Base-by-base conservation (phyloP, 768 basidiomycete genomes). In the Fistulinella prunicolor region DNA sequence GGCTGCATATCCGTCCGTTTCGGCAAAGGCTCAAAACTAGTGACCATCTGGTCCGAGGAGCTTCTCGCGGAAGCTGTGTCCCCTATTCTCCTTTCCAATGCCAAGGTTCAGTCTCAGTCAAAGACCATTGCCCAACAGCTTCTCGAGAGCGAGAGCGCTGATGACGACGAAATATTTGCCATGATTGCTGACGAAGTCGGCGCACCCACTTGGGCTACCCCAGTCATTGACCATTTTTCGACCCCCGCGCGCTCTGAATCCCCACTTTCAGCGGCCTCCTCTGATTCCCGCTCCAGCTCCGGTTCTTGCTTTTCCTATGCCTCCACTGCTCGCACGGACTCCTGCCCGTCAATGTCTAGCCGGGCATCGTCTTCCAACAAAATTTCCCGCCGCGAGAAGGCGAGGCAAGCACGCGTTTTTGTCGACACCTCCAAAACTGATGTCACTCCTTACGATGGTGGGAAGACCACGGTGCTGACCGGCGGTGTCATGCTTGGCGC, bases 401-500 rank as follows among this genome's bases (percentile, higher is more conserved):
- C 80, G 9, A 77, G 83, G 53, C 83, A 84, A 63, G 78, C 78
- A 20, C 81, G 80, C 53, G 85, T 90, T 56, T 89, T 77, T 61
- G 67, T 91, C 46, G 89, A 91, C 66, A 79, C 74, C 19, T 69
- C 82, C 60, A 90, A 83, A 74, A 89, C 69, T 45, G 85, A 86
- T 38, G 85, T 90, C 53, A 90, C 88, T 39, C 85, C 86, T 59
- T 91, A 91, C 58, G 88, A 91, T 56, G 88, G 87, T 47, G 89
- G 89, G 54, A 89, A 89, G 77, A 91, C 89, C 44, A 89, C 88
- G 23, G 88, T 90, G 42, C 80, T 91, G 57, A 89, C 88, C 3
- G 89, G 89, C 47, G 89, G 88, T 54, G 88, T 90, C 56, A 91
- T 91, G 89, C 85, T 91, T 51, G 88, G 87, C 42, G 70, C 75